phyloP scores from a whole-genome alignment of 169 alveolate genomes.

The Plasmodium gallinaceum region DNA sequence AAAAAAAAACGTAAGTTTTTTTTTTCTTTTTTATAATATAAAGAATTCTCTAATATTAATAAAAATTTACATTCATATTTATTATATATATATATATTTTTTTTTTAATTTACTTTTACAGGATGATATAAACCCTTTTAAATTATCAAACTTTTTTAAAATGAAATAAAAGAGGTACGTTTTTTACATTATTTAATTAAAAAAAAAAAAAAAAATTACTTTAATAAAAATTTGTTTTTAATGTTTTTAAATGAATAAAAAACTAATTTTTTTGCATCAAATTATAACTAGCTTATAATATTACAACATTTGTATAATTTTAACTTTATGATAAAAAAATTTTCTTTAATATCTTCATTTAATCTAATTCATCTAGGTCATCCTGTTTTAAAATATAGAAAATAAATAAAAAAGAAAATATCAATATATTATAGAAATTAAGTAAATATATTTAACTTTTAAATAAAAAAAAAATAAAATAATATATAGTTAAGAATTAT shows the following conservation, averaged over 20 bases:
- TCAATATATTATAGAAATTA: not conserved
- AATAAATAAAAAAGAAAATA: conserved; percentile 18
- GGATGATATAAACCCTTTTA: conserved; percentile 65
- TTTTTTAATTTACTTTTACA: conserved; percentile 20
- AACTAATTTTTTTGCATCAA: conserved; percentile 15
- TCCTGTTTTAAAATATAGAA: conserved; percentile 29
- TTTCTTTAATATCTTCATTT: not conserved
- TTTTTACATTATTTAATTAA: conserved; percentile 35
- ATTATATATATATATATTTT: conserved; percentile 9
- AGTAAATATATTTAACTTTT: not conserved
- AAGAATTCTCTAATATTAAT: too few species aligned
- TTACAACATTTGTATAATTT: not conserved
- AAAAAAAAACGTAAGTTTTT: conserved; percentile 52
- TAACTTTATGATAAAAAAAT: not conserved
- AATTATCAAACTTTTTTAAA: conserved; percentile 70
- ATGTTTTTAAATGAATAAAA: conserved; percentile 10
- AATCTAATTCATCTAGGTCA: conserved; percentile 70
- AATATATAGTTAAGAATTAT: not conserved
- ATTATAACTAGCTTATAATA: not conserved
- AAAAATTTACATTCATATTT: not conserved
- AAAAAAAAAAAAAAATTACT: conserved; percentile 21
- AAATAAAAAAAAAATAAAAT: not conserved
- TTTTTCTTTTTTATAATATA: not conserved
- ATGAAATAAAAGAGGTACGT: conserved; percentile 48
- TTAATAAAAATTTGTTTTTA: conserved; percentile 1